These are phyloP conservation scores for Ogataea chonburiensis DNA, from an alignment of 805 yeast genomes.

Conservation along the genomic window DNA sequence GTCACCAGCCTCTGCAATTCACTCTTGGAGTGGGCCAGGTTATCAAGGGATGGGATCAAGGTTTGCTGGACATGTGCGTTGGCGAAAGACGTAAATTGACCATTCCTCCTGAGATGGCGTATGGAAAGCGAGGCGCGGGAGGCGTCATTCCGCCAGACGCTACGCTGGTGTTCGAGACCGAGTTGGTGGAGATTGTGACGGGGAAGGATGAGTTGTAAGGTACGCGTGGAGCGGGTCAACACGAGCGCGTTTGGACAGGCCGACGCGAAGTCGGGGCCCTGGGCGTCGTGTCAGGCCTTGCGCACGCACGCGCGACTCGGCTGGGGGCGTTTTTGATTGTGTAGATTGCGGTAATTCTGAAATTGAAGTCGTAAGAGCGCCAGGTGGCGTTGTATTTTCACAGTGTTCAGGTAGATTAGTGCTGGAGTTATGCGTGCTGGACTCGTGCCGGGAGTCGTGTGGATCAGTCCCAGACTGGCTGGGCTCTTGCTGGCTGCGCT, in stretches of 20 bases:
- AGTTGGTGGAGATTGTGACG: conserved; percentile 51
- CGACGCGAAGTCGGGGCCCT: conserved; percentile 18
- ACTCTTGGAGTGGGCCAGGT: conserved; percentile 77
- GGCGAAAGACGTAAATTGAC: conserved; percentile 81
- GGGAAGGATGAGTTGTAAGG: conserved; percentile 28
- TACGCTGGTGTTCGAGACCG: conserved; percentile 63
- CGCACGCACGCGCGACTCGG: neutral
- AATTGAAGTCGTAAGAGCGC: too few species aligned
- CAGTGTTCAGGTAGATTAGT: too few species aligned
- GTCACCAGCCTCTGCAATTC: conserved; percentile 70
- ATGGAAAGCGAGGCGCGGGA: conserved; percentile 73
- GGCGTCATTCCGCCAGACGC: conserved; percentile 73
- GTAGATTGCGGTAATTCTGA: conserved; percentile 4
- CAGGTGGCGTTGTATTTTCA: too few species aligned
- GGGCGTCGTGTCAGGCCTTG: neutral
- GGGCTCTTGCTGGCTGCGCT: neutral
- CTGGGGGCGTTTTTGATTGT: neutral
- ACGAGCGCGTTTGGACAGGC: conserved; percentile 19
- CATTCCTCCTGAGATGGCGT: conserved; percentile 77
- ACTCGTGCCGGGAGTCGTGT: too few species aligned
- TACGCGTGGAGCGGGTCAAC: conserved; percentile 24
- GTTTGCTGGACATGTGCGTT: conserved; percentile 77
- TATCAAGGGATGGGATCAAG: conserved; percentile 90
- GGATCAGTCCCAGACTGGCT: too few species aligned
- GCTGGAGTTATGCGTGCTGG: too few species aligned